Evolutionary conservation across 2,329 filamentous ascomycete genomes (phyloP), one percentile per base, ranked within the genome.

Genomic region (Stachybotrys elegans): DNA sequence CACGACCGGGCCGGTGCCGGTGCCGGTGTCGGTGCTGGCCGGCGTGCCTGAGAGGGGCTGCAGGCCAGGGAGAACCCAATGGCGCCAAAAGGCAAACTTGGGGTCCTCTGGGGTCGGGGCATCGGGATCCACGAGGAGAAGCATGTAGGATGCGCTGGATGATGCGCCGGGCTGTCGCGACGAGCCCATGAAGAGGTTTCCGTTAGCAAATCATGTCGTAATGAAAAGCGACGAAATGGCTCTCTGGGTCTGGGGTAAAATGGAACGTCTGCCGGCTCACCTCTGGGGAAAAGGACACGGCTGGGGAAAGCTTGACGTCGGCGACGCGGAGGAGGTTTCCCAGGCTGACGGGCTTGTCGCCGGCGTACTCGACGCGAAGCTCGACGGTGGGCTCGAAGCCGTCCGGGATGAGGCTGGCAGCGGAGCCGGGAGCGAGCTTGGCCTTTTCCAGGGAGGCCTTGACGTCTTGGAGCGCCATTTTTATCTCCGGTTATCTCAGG

Each of bases 31-130:
- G n/a, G n/a, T n/a, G n/a, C n/a, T n/a, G 2, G 44, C 53, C 11
- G 49, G 50, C 1, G 50, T 52, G 2, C 44, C 51, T 21, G 50
- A 45, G 35, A 56, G 31, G 2, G 68, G 62, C 44, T 60, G 61
- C 41, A 73, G 37, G 0, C 69, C 68, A 4, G 64, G 57, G 1
- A 76, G 55, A 21, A 79, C 64, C 71, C 72, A 78, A 51, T 79
- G 75, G 17, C 75, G 62, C 73, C 74, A 78, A 52, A 73, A 77
- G 0, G 73, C 70, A 52, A 75, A 78, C 51, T 73, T 76, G 6
- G 72, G 73, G 41, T 78, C 71, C 27, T 74, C 71, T 0, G 75
- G 76, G 0, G 73, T 78, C 0, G 76, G 76, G 17, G 75, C 75
- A 46, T 78, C 76, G 0, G 75, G 74, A 44, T 78, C 76, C 19